These are phyloP conservation scores for Meyerozyma guilliermondii DNA, from an alignment of 1,139 yeast genomes.

Conservation along the genomic window DNA sequence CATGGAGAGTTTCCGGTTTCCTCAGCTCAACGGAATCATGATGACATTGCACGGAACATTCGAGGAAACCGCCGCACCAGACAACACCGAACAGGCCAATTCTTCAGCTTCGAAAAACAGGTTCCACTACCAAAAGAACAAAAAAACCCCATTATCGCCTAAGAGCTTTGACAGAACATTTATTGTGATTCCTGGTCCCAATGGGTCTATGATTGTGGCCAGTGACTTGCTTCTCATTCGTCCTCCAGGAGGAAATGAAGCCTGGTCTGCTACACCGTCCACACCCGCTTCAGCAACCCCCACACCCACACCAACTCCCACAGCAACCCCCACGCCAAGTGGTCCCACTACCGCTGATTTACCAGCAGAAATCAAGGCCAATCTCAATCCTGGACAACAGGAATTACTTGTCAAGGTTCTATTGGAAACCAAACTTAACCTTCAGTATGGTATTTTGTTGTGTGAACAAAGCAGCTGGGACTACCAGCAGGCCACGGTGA, in stretches of 20 bases:
- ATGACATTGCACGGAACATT: constrained; percentile 81
- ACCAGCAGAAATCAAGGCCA: constrained; percentile 52
- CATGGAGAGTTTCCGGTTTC: constrained; percentile 71
- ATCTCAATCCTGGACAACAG: constrained; percentile 53
- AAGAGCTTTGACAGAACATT: constrained; percentile 88
- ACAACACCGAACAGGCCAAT: constrained; percentile 17
- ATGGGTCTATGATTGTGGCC: constrained; percentile 73
- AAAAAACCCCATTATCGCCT: constrained; percentile 43
- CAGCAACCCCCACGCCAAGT: constrained; percentile 2
- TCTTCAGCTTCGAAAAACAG: constrained; percentile 11
- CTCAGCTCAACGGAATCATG: constrained; percentile 71
- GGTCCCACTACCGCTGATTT: constrained; percentile 28
- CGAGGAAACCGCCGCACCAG: constrained; percentile 60
- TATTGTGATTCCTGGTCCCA: constrained; percentile 69
- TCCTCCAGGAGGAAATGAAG: constrained; percentile 51
- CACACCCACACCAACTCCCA: constrained; percentile 9
- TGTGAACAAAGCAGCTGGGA: constrained; percentile 90
- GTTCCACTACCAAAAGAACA: constrained; percentile 15
- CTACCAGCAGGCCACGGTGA: constrained; percentile 60
- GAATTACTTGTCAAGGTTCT: constrained; percentile 62
- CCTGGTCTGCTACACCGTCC: constrained; percentile 40
- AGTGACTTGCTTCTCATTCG: constrained; percentile 75
- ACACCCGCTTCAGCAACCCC: constrained; percentile 15
- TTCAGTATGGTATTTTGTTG: constrained; percentile 77
- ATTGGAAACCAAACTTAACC: constrained; percentile 68